Base-by-base conservation (phyloP, 2,329 filamentous ascomycete genomes). In the Sporothrix pseudoabietina region DNA sequence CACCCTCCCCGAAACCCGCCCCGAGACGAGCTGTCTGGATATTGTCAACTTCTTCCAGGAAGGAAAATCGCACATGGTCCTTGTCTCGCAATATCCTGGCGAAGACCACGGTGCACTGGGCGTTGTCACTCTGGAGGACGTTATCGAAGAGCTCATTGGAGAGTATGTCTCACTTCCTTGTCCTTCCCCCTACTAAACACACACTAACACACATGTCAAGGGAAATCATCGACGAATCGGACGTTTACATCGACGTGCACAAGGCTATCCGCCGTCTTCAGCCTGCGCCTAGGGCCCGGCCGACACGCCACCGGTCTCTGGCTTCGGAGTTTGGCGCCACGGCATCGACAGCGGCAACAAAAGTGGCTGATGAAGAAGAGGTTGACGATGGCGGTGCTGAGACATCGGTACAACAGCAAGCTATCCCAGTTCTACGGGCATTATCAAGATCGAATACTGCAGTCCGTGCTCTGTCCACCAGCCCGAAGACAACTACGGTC, bases 1-100 rank as follows among this genome's bases (percentile, higher is more conserved):
- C 16, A 98, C 96, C 0, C 88, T 99, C 7, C 96, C 97, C 1
- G 96, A 99, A 82, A 99, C 96, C 0, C 89, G 93, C 10, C 94
- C 96, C 0, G 94, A 98, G 80, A 99, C 96, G 0, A 98, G 94
- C 83, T 99, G 96, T 80, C 84, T 99, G 72, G 96, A 99, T 81
- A 98, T 99, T 78, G 94, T 99, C 83, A 99, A 99, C 84, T 99
- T 98, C 82, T 99, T 99, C 85, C 96, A 99, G 82, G 96, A 99
- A 84, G 96, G 96, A 78, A 99, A 99, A 81, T 97, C 94, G 1
- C 96, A 99, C 82, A 97, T 99, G 94, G 95, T 98, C 0, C 85
- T 99, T 39, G 96, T 98, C 9, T 98, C 95, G 0, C 93, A 97
- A 78, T 87, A 83, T 44, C 96, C 96, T 0, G 94, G 95, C n/a